phyloP scores from a whole-genome alignment of 208 protist genomes.

The Wallacemonas sp. region DNA sequence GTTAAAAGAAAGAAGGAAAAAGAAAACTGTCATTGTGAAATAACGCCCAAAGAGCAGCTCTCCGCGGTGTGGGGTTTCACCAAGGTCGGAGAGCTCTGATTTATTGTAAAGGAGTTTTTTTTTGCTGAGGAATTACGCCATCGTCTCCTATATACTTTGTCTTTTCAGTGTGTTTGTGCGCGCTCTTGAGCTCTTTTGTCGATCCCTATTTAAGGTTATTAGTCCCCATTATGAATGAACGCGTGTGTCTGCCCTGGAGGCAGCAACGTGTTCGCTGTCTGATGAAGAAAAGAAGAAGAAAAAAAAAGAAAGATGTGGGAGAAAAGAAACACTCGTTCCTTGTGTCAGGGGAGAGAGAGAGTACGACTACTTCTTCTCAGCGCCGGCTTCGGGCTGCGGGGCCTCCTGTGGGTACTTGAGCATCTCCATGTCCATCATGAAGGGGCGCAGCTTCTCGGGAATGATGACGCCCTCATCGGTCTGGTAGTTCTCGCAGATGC shows the following conservation, averaged over 20 bases:
- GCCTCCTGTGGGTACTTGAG: slow-evolving; percentile 48
- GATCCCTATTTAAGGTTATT: too few species aligned
- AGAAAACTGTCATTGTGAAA: too few species aligned
- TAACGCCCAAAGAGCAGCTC: not conserved
- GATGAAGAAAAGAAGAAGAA: slow-evolving; percentile 10
- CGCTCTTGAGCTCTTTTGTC: too few species aligned
- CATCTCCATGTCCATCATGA: slow-evolving; percentile 87
- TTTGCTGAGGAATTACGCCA: too few species aligned
- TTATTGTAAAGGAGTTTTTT: too few species aligned
- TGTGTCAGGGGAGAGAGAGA: not conserved
- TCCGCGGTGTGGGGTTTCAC: not conserved
- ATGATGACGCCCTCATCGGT: slow-evolving; percentile 94
- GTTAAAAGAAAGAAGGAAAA: too few species aligned
- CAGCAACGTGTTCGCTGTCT: too few species aligned
- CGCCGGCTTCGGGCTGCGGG: slow-evolving; percentile 25
- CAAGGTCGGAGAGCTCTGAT: not conserved
- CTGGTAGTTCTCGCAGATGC: slow-evolving; percentile 99
- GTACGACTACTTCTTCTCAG: slow-evolving; percentile 28
- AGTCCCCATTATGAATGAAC: too few species aligned
- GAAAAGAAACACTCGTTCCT: too few species aligned
- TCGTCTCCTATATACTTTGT: too few species aligned
- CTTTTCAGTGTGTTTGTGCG: too few species aligned
- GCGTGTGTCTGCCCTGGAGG: too few species aligned
- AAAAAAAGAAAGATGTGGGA: not conserved
- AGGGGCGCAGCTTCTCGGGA: slow-evolving; percentile 92